Evolutionary conservation across 208 protist species (phyloP).

Genomic region (Angomonas ambiguus): DNA sequence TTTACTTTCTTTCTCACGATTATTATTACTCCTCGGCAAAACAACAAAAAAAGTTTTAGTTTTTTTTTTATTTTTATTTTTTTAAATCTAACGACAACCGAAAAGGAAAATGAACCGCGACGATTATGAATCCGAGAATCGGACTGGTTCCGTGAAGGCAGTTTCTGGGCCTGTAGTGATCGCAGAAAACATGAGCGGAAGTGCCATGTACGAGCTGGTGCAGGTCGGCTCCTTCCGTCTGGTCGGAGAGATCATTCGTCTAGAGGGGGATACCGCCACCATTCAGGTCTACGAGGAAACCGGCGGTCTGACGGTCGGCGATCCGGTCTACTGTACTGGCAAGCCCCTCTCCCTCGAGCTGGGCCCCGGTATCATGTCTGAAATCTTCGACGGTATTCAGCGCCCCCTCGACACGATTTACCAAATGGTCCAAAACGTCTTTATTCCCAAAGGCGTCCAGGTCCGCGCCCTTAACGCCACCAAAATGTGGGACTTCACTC

Average conservation of each 20-base stretch:
- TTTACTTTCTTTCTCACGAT: background rate
- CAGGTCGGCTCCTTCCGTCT: slow-evolving; percentile 97
- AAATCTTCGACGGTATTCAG: slow-evolving; percentile 99
- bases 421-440: slow-evolving; percentile 95
- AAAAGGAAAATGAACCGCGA: slow-evolving; percentile 57
- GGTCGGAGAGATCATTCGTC: slow-evolving; percentile 99
- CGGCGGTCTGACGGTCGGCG: slow-evolving; percentile 98
- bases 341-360: slow-evolving; percentile 99
- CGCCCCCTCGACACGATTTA: slow-evolving; percentile 98
- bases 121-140: slow-evolving; percentile 74
- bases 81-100: slow-evolving; percentile 8
- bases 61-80: slow-evolving; percentile 2
- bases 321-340: slow-evolving; percentile 98
- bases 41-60: slow-evolving; percentile 1
- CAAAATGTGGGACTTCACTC: slow-evolving; percentile 96
- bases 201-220: slow-evolving; percentile 99
- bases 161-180: slow-evolving; percentile 98
- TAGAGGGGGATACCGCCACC: slow-evolving; percentile 98
- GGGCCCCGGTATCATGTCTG: slow-evolving; percentile 99
- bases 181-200: slow-evolving; percentile 98
- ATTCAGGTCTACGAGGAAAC: slow-evolving; percentile 99
- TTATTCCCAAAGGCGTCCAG: slow-evolving; percentile 99
- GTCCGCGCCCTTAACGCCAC: slow-evolving; percentile 92
- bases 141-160: slow-evolving; percentile 82
- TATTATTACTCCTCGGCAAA: background rate